phyloP scores from a whole-genome alignment of 2,329 filamentous ascomycete species.

The Exophiala mesophila region DNA sequence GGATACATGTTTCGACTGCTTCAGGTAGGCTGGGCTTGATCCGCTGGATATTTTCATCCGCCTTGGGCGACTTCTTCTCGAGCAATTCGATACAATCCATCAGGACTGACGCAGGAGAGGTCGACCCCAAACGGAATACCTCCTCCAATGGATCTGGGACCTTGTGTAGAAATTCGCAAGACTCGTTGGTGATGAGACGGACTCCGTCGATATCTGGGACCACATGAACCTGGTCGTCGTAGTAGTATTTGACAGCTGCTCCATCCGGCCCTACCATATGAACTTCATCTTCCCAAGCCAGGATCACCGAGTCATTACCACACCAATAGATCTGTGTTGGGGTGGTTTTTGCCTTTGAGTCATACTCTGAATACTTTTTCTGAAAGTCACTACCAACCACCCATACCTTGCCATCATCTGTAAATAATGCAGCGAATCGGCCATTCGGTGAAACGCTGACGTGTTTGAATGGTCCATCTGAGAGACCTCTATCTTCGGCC shows the following conservation, averaged over 20 bases:
- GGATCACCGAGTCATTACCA: constrained; percentile 84
- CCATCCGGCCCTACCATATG: constrained; percentile 86
- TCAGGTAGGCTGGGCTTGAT: constrained; percentile 84
- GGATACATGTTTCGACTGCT: constrained; percentile 89
- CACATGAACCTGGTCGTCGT: constrained; percentile 85
- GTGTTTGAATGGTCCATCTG: constrained; percentile 88
- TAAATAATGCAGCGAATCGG: constrained; percentile 81
- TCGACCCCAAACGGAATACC: constrained; percentile 82
- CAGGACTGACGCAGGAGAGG: constrained; percentile 84
- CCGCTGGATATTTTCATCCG: constrained; percentile 94
- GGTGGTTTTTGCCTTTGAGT: constrained; percentile 76
- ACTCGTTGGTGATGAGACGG: constrained; percentile 80
- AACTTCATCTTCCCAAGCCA: constrained; percentile 97
- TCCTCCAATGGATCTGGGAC: constrained; percentile 82
- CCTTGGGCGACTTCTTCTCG: constrained; percentile 90
- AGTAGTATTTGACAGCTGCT: constrained; percentile 70
- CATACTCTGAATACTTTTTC: constrained; percentile 83
- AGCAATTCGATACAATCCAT: constrained; percentile 88
- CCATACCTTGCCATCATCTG: constrained; percentile 76
- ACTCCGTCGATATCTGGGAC: constrained; percentile 87
- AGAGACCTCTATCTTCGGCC: constrained; percentile 82
- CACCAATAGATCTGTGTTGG: constrained; percentile 94
- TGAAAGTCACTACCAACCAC: constrained; percentile 95
- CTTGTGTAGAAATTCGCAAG: constrained; percentile 96
- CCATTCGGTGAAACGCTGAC: constrained; percentile 89